A percentile compares a stretch with the other conserved stretches of the same genome.
These are phyloP conservation scores for Euphorbia pulcherrima DNA, from an alignment of 345 rosid genomes.

Conservation along the genomic window DNA sequence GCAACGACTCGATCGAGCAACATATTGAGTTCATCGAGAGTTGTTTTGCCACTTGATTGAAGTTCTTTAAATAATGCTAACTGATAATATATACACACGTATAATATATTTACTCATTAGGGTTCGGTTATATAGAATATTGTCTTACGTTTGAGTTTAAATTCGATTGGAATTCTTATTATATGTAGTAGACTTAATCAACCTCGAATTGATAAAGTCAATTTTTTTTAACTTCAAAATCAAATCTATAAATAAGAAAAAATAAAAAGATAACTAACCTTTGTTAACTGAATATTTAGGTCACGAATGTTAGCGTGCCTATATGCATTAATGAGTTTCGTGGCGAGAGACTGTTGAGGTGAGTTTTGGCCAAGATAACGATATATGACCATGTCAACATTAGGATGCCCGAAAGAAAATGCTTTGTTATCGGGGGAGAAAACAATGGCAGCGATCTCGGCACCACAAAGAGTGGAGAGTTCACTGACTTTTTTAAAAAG, in stretches of 20 bases:
- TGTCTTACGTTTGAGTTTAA: background rate
- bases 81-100: background rate
- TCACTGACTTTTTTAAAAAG: conserved; percentile 31
- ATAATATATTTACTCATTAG: background rate
- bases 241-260: background rate
- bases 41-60: too few species aligned
- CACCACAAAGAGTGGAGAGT: conserved; percentile 27
- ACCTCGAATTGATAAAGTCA: too few species aligned
- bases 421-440: conserved; percentile 28
- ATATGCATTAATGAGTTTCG: conserved; percentile 43
- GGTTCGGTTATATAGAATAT: background rate
- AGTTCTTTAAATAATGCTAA: too few species aligned
- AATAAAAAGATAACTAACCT: conserved; percentile 8
- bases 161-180: too few species aligned
- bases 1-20: too few species aligned
- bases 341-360: conserved; percentile 22
- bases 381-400: conserved; percentile 13
- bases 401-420: conserved; percentile 27
- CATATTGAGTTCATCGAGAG: too few species aligned
- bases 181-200: background rate
- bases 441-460: conserved; percentile 20
- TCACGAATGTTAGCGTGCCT: conserved; percentile 38
- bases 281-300: conserved; percentile 39
- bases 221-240: too few species aligned
- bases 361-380: conserved; percentile 24